Conservation (phyloP, 208 protist genomes). For the Trypanosoma avium region DNA sequence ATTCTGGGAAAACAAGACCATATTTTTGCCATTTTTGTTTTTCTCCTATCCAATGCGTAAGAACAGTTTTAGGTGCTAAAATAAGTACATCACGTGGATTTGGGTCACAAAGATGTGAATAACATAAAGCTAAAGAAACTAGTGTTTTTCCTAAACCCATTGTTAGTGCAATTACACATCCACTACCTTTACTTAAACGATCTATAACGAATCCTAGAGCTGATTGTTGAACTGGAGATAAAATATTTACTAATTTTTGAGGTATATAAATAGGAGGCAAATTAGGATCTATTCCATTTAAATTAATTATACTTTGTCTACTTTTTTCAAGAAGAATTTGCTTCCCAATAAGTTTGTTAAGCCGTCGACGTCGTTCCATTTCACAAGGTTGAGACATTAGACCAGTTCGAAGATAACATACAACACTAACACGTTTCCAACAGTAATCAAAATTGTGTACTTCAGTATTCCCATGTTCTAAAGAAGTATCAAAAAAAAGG, state of each 20-base stretch:
- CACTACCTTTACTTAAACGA: constrained; percentile 51
- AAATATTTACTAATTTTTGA: constrained; percentile 31
- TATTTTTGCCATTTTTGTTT: constrained; percentile 67
- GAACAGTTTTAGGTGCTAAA: constrained; percentile 77
- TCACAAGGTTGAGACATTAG: constrained; percentile 79
- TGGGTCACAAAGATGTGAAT: constrained; percentile 52
- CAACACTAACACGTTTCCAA: constrained; percentile 78
- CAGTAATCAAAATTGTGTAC: constrained; percentile 36
- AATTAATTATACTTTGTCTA: constrained; percentile 49
- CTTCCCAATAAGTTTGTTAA: constrained; percentile 48
- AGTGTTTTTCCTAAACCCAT: constrained; percentile 93
- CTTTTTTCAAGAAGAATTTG: constrained; percentile 23
- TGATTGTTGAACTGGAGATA: constrained; percentile 69
- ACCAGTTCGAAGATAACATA: constrained; percentile 85
- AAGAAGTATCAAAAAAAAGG: constrained; percentile 86
- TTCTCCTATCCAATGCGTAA: constrained; percentile 76
- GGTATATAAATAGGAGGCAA: constrained; percentile 73
- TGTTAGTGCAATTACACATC: constrained; percentile 81
- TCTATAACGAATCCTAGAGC: constrained; percentile 77
- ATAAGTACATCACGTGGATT: constrained; percentile 69
- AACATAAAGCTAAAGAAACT: constrained; percentile 74
- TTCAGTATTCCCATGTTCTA: constrained; percentile 91
- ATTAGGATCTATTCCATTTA: constrained; percentile 52
- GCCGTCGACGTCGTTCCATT: constrained; percentile 61
- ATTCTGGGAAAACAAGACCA: constrained; percentile 60